Conservation (phyloP, 2,329 filamentous ascomycete genomes). For the Tolypocladium amazonense region DNA sequence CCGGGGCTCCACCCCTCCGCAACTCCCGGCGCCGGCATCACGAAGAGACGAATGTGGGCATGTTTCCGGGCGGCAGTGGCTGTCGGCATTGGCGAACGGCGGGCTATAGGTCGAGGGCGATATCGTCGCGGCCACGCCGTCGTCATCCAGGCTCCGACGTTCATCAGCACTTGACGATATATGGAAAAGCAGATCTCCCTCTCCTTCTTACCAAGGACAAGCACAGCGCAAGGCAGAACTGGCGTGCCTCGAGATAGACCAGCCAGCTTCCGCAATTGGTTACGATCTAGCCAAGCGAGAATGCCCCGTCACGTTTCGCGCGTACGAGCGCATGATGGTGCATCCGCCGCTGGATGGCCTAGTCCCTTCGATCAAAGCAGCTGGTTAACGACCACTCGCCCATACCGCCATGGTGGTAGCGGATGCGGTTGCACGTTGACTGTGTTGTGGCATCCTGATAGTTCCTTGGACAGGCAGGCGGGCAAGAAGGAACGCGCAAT, state of each 20-base stretch:
- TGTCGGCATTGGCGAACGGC: neutral
- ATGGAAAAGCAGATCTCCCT: neutral
- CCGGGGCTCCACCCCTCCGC: neutral
- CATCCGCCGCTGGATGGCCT: neutral
- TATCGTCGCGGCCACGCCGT: neutral
- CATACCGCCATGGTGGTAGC: neutral
- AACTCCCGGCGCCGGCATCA: neutral
- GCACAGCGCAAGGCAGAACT: neutral
- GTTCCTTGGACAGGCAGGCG: neutral
- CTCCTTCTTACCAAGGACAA: too few species aligned
- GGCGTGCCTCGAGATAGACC: neutral
- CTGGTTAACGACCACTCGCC: neutral
- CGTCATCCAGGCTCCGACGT: neutral
- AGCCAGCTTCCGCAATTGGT: neutral
- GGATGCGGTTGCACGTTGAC: neutral
- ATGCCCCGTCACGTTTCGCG: neutral
- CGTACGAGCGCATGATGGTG: neutral
- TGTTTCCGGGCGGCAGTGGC: neutral
- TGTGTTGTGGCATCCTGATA: neutral
- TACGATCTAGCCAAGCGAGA: neutral
- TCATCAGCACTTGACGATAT: neutral
- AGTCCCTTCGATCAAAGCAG: neutral
- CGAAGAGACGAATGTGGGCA: neutral
- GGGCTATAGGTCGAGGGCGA: neutral
- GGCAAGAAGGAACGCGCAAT: neutral